Percentiles rank a stretch among this genome's conserved stretches.
phyloP scores from a whole-genome alignment of 1,139 yeast genomes.

The Suhomyces taliae region DNA sequence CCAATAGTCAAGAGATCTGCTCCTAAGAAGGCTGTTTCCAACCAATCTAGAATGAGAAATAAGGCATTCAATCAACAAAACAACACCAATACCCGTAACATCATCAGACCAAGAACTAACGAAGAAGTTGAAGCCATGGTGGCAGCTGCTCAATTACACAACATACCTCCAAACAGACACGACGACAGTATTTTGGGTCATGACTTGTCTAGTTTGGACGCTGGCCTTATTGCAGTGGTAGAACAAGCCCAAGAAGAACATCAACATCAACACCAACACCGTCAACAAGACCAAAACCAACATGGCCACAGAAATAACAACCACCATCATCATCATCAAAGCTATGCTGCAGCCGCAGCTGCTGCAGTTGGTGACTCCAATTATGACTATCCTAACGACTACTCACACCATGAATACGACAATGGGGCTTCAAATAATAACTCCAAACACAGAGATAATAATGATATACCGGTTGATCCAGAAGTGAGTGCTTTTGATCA shows the following conservation, averaged over 20 bases:
- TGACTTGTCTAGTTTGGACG: conserved; percentile 47
- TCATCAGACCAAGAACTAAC: conserved; percentile 22
- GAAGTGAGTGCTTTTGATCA: conserved; percentile 57
- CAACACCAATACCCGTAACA: conserved; percentile 22
- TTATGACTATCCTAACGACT: conserved; percentile 24
- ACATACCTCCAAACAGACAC: conserved; percentile 30
- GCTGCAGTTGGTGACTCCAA: conserved; percentile 29
- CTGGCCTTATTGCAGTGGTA: conserved; percentile 65
- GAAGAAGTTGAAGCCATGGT: conserved; percentile 40
- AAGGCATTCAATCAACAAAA: conserved; percentile 7
- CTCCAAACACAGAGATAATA: conserved; percentile 13
- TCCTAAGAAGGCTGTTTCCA: conserved; percentile 19
- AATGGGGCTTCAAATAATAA: not conserved
- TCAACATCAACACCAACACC: conserved; percentile 26
- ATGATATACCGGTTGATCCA: conserved; percentile 55
- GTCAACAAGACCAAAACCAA: conserved; percentile 13
- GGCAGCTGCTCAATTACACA: conserved; percentile 35
- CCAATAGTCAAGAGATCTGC: conserved; percentile 29
- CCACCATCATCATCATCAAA: conserved; percentile 21
- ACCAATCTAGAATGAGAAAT: conserved; percentile 19
- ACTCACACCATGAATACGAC: conserved; percentile 19
- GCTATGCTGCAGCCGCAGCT: conserved; percentile 47
- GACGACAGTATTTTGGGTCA: conserved; percentile 32
- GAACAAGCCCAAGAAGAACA: conserved; percentile 58
- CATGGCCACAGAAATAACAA: conserved; percentile 9